Evolutionary conservation across 371 early-diverging fungal genomes (phyloP).

Genomic region (Rhizomucor miehei): DNA sequence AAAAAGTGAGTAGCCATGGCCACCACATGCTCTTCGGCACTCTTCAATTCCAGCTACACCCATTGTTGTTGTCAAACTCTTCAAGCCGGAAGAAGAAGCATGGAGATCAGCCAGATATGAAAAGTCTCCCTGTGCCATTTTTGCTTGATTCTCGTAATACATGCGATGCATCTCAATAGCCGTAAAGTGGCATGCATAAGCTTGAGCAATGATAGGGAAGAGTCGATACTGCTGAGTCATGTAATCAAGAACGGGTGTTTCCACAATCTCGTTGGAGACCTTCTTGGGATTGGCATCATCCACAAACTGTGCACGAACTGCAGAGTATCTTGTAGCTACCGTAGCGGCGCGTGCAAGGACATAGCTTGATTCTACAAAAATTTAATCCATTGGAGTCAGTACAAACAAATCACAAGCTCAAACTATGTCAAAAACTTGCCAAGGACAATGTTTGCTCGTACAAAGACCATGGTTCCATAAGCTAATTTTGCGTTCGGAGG

Average conservation of each 20-base stretch:
- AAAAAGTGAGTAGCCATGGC: constrained; percentile 82
- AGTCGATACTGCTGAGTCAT: constrained; percentile 77
- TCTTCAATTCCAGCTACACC: constrained; percentile 76
- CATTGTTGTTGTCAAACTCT: constrained; percentile 75
- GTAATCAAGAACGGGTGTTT: constrained; percentile 80
- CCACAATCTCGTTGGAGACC: constrained; percentile 31
- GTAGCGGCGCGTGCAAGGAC: constrained; percentile 79
- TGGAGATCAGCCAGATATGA: constrained; percentile 76
- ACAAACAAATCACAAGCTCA: neutral
- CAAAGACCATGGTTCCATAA: constrained; percentile 82
- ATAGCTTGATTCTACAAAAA: constrained; percentile 30
- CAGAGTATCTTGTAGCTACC: constrained; percentile 77
- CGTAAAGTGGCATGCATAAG: constrained; percentile 77
- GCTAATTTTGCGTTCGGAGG: constrained; percentile 77
- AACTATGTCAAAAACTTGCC: constrained; percentile 29
- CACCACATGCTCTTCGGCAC: constrained; percentile 82
- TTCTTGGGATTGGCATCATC: constrained; percentile 52
- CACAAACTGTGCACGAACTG: constrained; percentile 80
- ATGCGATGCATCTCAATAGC: constrained; percentile 67
- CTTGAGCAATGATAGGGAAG: constrained; percentile 76
- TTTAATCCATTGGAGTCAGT: neutral
- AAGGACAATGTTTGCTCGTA: constrained; percentile 63
- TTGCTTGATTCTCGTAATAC: constrained; percentile 64
- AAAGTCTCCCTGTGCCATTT: constrained; percentile 71
- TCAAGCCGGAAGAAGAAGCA: constrained; percentile 83